Percentiles rank a stretch among this genome's conserved stretches.
Conservation (phyloP, 345 rosid genomes). For the Sonneratia alba region DNA sequence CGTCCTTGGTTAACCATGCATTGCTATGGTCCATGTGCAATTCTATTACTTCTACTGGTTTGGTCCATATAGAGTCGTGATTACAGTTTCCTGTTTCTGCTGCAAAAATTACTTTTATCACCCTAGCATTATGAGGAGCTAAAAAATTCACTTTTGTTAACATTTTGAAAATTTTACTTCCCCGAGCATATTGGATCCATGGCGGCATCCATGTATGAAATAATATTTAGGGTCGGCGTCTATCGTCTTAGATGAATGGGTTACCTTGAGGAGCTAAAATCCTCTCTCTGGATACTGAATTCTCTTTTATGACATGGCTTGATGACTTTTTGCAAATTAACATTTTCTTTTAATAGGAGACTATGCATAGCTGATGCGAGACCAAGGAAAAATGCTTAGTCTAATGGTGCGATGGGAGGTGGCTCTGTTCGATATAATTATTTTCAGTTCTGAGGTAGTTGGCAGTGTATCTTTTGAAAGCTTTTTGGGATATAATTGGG, state of each 20-base stretch:
- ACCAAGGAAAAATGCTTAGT: constrained; percentile 95
- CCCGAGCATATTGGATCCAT: too few species aligned
- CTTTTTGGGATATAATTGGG: too few species aligned
- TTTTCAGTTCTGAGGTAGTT: constrained; percentile 82
- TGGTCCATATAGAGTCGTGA: neutral
- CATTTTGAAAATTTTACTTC: neutral
- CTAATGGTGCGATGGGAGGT: constrained; percentile 99
- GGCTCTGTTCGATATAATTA: constrained; percentile 81
- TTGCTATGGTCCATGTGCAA: neutral
- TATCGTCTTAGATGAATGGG: neutral
- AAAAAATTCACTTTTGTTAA: neutral
- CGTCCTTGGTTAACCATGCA: neutral
- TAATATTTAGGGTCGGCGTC: neutral
- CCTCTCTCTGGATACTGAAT: neutral
- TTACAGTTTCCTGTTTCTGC: neutral
- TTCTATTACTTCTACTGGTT: neutral
- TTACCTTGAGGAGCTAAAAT: neutral
- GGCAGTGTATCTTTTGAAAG: neutral
- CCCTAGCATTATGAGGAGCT: neutral
- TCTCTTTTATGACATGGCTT: neutral
- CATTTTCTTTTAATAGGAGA: constrained; percentile 37
- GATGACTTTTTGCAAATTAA: neutral
- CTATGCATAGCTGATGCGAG: constrained; percentile 96
- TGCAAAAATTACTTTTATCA: neutral
- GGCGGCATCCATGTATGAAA: neutral